Base-by-base conservation (phyloP, 192 early-diverging fungal genomes). In the Globomyces pollinis-pini region DNA sequence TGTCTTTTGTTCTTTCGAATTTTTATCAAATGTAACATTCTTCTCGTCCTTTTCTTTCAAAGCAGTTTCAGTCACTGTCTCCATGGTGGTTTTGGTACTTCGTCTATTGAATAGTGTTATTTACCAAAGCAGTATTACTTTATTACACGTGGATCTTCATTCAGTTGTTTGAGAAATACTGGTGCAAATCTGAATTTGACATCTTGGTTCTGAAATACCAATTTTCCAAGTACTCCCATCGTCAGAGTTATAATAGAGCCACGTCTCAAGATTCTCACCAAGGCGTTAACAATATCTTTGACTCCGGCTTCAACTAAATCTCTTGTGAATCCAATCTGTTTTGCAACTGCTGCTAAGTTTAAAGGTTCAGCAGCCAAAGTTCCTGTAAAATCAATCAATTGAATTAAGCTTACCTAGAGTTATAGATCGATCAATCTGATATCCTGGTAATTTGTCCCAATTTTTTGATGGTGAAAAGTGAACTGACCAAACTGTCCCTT, bases 361-460 rank as follows among this genome's bases (percentile, higher is more conserved):
- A 78, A 36, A 29, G 63, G 63, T 26, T 78, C 76, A 5, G 70
- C 44, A 7, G 61, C 50, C 31, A 31, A 15, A 16, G 57, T 42
- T 12, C 76, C 70, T 69, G 2, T 28, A 2, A 23, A 13, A 11
- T 26, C 50, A 16, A 32, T n/a, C 2, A 24, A 16, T 24, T 3
- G 11, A 11, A 5, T 16, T 20, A 16, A 38, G 20, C 5, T 5
- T 36, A 56, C 57, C 51, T 9, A 43, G 41, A 1, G 36, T 11
- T 3, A 63, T 29, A 15, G 33, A 15, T n/a, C 24, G 36, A 16
- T 60, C 54, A n/a, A 57, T 30, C 30, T 57, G 32, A 45, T 64
- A 77, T 4, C 75, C 75, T 0, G 67, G 71, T 9, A 77, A 54
- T 50, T 71, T 73, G 3, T 62, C 71, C 75, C 75, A 77, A 6